Base-by-base conservation (phyloP, 495 filamentous ascomycete species). In the Lophium mytilinum region DNA sequence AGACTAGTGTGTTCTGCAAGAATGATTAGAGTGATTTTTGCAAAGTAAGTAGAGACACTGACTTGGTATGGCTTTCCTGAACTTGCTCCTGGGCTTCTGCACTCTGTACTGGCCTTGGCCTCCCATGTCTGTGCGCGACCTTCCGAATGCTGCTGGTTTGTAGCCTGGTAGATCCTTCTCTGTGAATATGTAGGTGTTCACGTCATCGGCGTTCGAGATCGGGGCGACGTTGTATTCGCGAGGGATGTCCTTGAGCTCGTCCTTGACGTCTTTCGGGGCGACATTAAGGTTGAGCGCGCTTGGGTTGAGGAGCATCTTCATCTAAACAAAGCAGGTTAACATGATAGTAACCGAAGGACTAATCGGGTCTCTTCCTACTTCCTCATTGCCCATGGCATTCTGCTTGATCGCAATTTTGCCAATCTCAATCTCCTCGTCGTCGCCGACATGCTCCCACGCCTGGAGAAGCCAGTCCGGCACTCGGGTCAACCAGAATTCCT, bases 91-190 rank as follows among this genome's bases (percentile, higher is more conserved):
- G 14, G 46, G 61, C 47, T 64, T 64, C 46, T 55, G 46, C n/a
- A 65, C 55, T 4, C 35, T 40, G 30, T 50, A 39, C 35, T 14
- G 19, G 12, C 51, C 57, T 51, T 65, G 52, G 24, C n/a, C 57
- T 36, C 9, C 47, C 35, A n/a, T 34, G 46, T 24, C 36, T 19
- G 52, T 48, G 47, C 33, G 21, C 41, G 10, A 40, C 1, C 60
- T 43, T 3, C 56, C 55, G 37, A 39, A 57, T 15, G 58, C 57
- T 21, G 55, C 56, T 18, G 64, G 64, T 53, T 65, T 65, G 54
- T 83, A 90, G 30, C 87, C 88, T 1, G 90, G 86, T 19, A 94
- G 78, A 67, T 97, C 87, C 68, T 93, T 90, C 71, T 97, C 91
- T 14, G 85, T 87, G 66, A 97, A 97, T 40, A 96, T 72, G 66